Conservation (phyloP, 306 rosid genomes). For the Gynostemma pentaphyllum region DNA sequence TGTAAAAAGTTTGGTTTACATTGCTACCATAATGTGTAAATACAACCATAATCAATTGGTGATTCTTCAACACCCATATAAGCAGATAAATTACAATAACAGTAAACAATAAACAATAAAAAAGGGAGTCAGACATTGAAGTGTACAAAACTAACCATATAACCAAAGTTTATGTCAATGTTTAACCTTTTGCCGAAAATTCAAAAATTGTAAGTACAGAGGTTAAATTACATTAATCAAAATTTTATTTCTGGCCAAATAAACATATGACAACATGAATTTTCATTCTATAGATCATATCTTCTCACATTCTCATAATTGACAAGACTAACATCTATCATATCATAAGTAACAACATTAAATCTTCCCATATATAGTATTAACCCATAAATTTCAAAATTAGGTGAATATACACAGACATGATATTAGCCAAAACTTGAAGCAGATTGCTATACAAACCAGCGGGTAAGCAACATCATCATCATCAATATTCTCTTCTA, state of each 20-base stretch:
- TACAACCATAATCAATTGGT: not conserved
- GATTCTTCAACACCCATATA: not conserved
- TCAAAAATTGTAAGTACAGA: too few relatives aligned
- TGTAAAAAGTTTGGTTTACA: not conserved
- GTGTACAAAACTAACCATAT: not conserved
- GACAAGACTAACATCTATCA: not conserved
- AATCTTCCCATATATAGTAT: not conserved
- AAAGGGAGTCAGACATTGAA: not conserved
- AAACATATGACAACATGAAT: not conserved
- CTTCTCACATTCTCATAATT: not conserved
- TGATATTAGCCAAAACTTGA: not conserved
- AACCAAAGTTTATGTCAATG: not conserved
- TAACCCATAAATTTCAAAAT: not conserved
- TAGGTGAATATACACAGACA: not conserved
- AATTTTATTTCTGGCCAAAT: too few relatives aligned
- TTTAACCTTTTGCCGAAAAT: not conserved
- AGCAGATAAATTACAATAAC: not conserved
- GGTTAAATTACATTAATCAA: too few relatives aligned
- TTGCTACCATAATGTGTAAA: not conserved
- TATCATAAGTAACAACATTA: not conserved
- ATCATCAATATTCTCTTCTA: constrained; percentile 22
- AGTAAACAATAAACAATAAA: not conserved
- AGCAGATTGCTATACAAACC: constrained; percentile 26
- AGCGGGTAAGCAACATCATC: constrained; percentile 36
- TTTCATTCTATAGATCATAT: not conserved